Evolutionary conservation across 1,139 yeast genomes (phyloP).

Genomic region (Candida dubliniensis): DNA sequence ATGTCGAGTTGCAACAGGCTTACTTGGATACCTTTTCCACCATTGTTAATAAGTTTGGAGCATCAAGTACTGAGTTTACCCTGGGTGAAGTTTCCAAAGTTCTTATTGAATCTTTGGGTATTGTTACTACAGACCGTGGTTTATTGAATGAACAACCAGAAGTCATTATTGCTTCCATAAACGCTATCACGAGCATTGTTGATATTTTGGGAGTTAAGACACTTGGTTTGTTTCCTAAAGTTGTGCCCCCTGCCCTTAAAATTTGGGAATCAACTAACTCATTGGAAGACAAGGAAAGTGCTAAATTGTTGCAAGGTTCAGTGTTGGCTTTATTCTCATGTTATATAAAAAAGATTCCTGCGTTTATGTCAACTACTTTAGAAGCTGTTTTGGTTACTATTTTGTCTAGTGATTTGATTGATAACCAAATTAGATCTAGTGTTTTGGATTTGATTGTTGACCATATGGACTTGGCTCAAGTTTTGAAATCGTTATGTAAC

Average conservation of each 20-base stretch:
- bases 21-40: conserved; percentile 69
- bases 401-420: conserved; percentile 58
- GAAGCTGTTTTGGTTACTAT: conserved; percentile 59
- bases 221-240: conserved; percentile 81
- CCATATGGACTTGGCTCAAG: conserved; percentile 65
- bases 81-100: conserved; percentile 42
- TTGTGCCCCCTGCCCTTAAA: conserved; percentile 71
- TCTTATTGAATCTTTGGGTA: conserved; percentile 49
- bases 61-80: conserved; percentile 27
- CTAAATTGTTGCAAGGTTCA: conserved; percentile 59
- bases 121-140: conserved; percentile 56
- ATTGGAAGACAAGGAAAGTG: conserved; percentile 23
- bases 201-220: conserved; percentile 80
- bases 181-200: conserved; percentile 68
- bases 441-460: conserved; percentile 65
- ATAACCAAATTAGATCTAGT: conserved; percentile 59
- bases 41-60: conserved; percentile 63
- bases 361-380: conserved; percentile 73
- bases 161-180: conserved; percentile 71
- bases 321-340: conserved; percentile 72
- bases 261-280: conserved; percentile 47
- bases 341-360: conserved; percentile 80
- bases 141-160: conserved; percentile 55
- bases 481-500: conserved; percentile 59
- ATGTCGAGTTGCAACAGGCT: conserved; percentile 59